Percentiles rank a stretch among this genome's conserved stretches.
These are phyloP conservation scores for Tirmania nivea DNA, from an alignment of 495 filamentous ascomycete species.

Conservation along the genomic window DNA sequence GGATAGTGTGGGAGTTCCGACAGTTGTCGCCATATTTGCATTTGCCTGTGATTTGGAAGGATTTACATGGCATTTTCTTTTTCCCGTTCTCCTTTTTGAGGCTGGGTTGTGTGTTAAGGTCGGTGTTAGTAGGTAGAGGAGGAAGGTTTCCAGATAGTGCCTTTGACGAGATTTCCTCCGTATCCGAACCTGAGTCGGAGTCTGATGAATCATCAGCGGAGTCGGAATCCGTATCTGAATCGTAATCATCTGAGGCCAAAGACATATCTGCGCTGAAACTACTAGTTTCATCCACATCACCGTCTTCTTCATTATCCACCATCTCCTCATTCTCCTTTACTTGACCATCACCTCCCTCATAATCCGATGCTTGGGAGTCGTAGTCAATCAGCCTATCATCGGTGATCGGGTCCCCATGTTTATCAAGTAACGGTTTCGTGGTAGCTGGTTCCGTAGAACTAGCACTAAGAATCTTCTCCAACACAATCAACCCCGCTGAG, in stretches of 20 bases:
- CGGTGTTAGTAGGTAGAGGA: not conserved
- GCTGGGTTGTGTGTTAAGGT: not conserved
- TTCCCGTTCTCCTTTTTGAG: too few species aligned
- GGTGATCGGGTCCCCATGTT: too few species aligned
- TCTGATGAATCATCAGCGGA: not conserved
- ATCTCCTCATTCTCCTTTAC: not conserved
- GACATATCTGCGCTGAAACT: not conserved
- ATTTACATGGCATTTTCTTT: not conserved
- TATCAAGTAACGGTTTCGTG: too few species aligned
- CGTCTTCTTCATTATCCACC: not conserved
- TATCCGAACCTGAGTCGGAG: not conserved
- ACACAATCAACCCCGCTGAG: not conserved
- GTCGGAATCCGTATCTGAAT: not conserved
- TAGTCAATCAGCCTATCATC: too few species aligned
- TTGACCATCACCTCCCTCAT: not conserved
- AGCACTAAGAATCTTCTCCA: not conserved
- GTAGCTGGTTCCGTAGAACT: not conserved
- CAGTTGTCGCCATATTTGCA: not conserved
- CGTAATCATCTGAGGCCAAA: not conserved
- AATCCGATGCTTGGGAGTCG: not conserved
- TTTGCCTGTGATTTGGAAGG: not conserved
- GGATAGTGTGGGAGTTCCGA: not conserved
- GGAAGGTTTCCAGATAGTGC: not conserved
- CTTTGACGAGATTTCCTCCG: not conserved
- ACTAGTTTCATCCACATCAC: not conserved